A percentile compares a stretch with the other conserved stretches of the same genome.
These are phyloP conservation scores for Cryptococcus sp. DNA, from an alignment of 1,284 basidiomycete species.

Conservation along the genomic window DNA sequence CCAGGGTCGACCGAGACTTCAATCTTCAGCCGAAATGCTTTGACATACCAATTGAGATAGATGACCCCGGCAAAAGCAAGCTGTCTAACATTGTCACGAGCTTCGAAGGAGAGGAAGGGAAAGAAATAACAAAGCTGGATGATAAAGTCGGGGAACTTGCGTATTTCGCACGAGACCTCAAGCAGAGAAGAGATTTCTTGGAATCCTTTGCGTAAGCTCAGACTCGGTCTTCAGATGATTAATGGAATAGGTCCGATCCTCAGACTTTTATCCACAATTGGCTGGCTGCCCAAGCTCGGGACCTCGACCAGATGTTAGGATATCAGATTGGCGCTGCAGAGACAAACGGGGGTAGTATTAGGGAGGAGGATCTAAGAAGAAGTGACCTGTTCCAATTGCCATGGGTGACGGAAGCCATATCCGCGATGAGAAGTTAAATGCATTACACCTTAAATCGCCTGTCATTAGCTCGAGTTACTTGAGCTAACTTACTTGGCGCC, in stretches of 20 bases:
- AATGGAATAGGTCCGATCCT: conserved; percentile 23
- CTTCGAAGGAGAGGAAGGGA: conserved; percentile 61
- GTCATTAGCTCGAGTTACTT: conserved; percentile 3
- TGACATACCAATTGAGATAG: conserved; percentile 85
- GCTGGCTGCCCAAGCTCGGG: conserved; percentile 84
- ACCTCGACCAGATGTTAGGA: conserved; percentile 82
- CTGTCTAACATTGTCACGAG: conserved; percentile 70
- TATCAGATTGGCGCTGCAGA: conserved; percentile 63
- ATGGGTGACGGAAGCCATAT: conserved; percentile 60
- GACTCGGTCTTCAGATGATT: too few relatives aligned
- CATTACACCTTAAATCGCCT: conserved; percentile 15
- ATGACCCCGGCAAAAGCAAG: conserved; percentile 73
- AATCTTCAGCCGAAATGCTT: conserved; percentile 58
- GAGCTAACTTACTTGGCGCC: conserved; percentile 60
- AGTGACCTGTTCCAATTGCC: conserved; percentile 85
- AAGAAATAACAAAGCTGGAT: conserved; percentile 70
- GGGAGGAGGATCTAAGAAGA: conserved; percentile 78
- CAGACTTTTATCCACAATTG: conserved; percentile 76
- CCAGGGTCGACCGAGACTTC: conserved; percentile 42
- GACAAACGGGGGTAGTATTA: conserved; percentile 52
- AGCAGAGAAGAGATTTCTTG: conserved; percentile 81
- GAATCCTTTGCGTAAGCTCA: conserved; percentile 62
- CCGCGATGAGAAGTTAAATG: conserved; percentile 4
- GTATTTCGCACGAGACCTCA: conserved; percentile 76
- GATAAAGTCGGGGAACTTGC: conserved; percentile 79